Base-by-base conservation (phyloP, 495 filamentous ascomycete genomes). In the Neurospora africana region DNA sequence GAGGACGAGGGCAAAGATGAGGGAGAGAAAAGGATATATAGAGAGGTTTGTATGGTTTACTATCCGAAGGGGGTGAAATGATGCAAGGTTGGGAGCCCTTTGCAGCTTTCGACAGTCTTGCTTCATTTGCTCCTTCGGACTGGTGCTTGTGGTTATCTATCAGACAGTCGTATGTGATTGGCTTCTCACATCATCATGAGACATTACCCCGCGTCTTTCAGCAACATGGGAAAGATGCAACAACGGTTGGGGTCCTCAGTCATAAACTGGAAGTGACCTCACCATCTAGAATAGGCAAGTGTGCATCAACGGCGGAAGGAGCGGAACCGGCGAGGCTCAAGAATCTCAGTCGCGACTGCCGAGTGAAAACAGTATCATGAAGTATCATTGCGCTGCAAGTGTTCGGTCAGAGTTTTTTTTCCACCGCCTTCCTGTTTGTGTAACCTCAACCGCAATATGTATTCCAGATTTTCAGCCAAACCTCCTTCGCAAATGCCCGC, bases 31-130 rank as follows among this genome's bases (percentile, higher is more conserved):
- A 61, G 9, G 15, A n/a, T 71, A 9, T 81, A 80, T 71, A 40
- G 70, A 44, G 80, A 81, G 75, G 40, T 47, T 21, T 81, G 79
- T 68, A 81, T 80, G 80, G 74, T 77, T 1, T 78, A 75, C 76
- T 41, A 71, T 33, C 75, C 76, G 6, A 23, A n/a, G 38, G 23
- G 23, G 23, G 23, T 4, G 10, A 53, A 3, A 21, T 27, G 44
- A 53, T 53, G 19, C 36, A 37, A 11, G 9, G 35, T 9, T 36
- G 35, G 8, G 7, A 37, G 36, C 35, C 37, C 37, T 11, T 38
- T 38, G 37, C 37, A 38, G 9, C 11, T 38, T 38, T 38, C 10
- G 37, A 38, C 9, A 38, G 37, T 38, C 30, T 33, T 33, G 2
- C 17, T 41, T 41, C 11, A 41, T 15, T 41, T 17, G 39, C 13